Conservation (phyloP, 208 protist species). For the Acanthamoeba lenticulata region DNA sequence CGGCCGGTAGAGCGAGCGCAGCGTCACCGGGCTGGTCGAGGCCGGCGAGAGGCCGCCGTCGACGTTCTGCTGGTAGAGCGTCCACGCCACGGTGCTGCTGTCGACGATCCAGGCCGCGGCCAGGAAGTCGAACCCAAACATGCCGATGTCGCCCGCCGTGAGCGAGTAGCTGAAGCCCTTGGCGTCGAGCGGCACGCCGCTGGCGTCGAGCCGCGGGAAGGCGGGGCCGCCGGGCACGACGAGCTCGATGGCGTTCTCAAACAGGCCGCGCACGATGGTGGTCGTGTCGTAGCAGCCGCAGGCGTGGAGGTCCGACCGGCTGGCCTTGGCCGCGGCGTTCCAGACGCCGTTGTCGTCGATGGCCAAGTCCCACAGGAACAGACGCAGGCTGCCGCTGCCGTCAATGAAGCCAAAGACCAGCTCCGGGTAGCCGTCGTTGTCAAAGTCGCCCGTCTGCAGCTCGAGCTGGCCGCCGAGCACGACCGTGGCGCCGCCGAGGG, state of each 20-base stretch:
- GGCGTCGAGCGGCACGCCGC: not conserved
- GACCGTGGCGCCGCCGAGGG: not conserved
- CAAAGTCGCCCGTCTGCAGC: not conserved
- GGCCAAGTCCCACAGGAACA: not conserved
- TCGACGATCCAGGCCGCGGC: constrained; percentile 7
- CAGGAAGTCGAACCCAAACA: not conserved
- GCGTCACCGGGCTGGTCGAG: not conserved
- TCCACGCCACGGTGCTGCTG: not conserved
- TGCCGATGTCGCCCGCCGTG: not conserved
- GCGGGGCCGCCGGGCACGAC: not conserved
- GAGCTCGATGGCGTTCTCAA: not conserved
- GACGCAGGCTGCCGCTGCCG: not conserved
- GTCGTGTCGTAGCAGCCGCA: not conserved
- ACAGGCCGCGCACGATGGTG: not conserved
- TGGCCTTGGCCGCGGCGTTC: not conserved
- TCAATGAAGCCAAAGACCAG: not conserved
- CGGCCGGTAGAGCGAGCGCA: not conserved
- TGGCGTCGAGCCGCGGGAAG: not conserved
- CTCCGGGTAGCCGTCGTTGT: constrained; percentile 4
- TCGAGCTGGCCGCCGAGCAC: not conserved
- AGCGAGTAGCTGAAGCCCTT: not conserved
- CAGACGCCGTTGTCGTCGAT: not conserved
- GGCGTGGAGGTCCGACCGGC: not conserved
- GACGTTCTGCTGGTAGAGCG: not conserved
- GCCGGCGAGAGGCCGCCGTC: too few species aligned